Conservation (phyloP, 2,329 filamentous ascomycete species). For the Aspergillus nomiae region DNA sequence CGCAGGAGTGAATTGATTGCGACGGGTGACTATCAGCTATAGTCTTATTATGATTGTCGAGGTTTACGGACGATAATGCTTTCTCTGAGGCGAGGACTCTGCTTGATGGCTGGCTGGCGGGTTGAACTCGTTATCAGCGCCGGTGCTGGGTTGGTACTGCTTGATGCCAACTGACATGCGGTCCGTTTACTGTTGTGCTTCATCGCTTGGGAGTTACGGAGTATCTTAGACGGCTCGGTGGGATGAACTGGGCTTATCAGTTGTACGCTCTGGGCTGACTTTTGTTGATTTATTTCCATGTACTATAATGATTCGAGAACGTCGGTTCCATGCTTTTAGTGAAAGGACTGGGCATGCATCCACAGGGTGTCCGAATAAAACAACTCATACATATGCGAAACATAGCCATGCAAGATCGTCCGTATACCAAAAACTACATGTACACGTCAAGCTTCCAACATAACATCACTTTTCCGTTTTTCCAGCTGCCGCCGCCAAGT, state of each 20-base stretch:
- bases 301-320: neutral
- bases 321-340: neutral
- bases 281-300: neutral
- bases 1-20: slow-evolving; percentile 9
- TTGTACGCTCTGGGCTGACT: neutral
- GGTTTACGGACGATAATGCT: no score
- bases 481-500: slow-evolving; percentile 32
- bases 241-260: neutral
- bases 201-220: neutral
- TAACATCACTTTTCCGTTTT: neutral
- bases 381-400: neutral
- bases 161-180: neutral
- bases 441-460: neutral
- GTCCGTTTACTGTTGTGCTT: neutral
- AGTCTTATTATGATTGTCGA: neutral
- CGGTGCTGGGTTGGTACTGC: neutral
- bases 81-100: no score
- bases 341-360: neutral
- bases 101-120: no score
- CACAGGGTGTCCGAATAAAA: neutral
- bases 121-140: neutral
- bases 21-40: neutral
- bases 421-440: neutral
- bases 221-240: neutral
- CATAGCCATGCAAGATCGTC: neutral